A percentile compares a stretch with the other conserved stretches of the same genome.
Evolutionary conservation across 2,329 filamentous ascomycete genomes (phyloP).

Genomic region (Fusarium anguioides): DNA sequence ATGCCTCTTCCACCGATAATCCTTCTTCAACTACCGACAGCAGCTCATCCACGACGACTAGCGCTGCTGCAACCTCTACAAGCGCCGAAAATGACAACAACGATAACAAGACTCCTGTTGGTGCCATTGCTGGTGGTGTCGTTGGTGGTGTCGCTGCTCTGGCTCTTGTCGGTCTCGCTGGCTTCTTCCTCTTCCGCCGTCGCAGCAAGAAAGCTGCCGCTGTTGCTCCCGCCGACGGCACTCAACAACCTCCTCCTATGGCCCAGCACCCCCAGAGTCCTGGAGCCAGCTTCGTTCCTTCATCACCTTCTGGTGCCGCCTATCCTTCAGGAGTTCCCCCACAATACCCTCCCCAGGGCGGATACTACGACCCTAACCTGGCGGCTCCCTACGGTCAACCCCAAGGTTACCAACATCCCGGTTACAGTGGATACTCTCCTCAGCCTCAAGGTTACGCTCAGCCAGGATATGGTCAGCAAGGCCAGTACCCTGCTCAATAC

Average conservation of each 20-base stretch:
- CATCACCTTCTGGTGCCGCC: constrained; percentile 37
- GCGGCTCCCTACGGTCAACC: constrained; percentile 40
- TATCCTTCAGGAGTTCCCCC: constrained; percentile 47
- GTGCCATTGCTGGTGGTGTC: constrained; percentile 59
- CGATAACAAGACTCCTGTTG: constrained; percentile 49
- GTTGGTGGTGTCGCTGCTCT: constrained; percentile 59
- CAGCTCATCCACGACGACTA: constrained; percentile 8
- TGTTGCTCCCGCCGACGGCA: constrained; percentile 18
- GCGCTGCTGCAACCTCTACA: constrained; percentile 12
- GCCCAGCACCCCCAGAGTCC: constrained; percentile 39
- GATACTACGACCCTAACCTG: constrained; percentile 43
- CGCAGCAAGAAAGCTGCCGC: constrained; percentile 48
- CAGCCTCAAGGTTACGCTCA: constrained; percentile 40
- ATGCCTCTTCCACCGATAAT: constrained; percentile 17
- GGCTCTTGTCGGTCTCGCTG: constrained; percentile 53
- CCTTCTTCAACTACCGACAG: constrained; percentile 12
- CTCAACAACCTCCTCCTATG: constrained; percentile 35
- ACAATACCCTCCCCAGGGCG: constrained; percentile 31
- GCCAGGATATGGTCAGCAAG: constrained; percentile 39
- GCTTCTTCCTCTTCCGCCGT: constrained; percentile 56
- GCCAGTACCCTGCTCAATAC: constrained; percentile 40
- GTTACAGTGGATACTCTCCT: constrained; percentile 38
- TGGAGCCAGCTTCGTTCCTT: constrained; percentile 29
- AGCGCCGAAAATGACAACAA: constrained; percentile 44
- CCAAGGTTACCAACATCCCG: constrained; percentile 37